Conservation (phyloP, 129 eudicot genomes). For the Kitagawia praeruptora region DNA sequence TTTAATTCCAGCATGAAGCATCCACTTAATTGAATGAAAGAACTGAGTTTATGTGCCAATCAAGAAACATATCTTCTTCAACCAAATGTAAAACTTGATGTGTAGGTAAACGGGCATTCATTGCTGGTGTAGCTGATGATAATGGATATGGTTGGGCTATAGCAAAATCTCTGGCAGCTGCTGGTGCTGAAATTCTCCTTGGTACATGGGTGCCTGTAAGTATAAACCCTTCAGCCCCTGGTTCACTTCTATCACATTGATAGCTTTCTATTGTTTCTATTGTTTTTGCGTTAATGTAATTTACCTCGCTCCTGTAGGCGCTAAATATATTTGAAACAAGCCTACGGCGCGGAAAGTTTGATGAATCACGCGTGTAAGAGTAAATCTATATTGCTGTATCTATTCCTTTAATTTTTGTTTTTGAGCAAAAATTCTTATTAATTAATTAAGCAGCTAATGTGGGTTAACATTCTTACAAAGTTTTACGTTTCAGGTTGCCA, state of each 20-base stretch:
- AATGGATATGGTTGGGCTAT: slow-evolving; percentile 99
- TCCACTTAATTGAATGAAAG: not conserved
- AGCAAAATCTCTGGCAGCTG: slow-evolving; percentile 90
- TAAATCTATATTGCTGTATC: not conserved
- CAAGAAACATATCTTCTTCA: not conserved
- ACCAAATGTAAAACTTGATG: not conserved
- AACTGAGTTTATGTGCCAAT: not conserved
- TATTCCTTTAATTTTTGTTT: not conserved
- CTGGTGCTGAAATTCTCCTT: slow-evolving; percentile 95
- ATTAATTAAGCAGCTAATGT: not conserved
- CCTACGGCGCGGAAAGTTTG: slow-evolving; percentile 88
- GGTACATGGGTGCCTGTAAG: slow-evolving; percentile 99
- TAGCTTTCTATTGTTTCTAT: not conserved
- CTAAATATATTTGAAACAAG: slow-evolving; percentile 88
- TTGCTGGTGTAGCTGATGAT: slow-evolving; percentile 98
- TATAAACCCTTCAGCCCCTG: slow-evolving; percentile 8
- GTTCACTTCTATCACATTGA: slow-evolving; percentile 2
- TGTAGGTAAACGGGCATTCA: slow-evolving; percentile 86
- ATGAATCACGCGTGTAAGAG: slow-evolving; percentile 79
- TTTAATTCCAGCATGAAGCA: not conserved
- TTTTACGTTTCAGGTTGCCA: slow-evolving; percentile 56
- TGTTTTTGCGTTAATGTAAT: slow-evolving; percentile 5
- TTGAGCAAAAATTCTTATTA: not conserved
- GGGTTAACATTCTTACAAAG: slow-evolving; percentile 8
- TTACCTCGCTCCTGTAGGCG: slow-evolving; percentile 43